Evolutionary conservation across 2,329 filamentous ascomycete species (phyloP).

Genomic region (Pseudogymnoascus sp.): DNA sequence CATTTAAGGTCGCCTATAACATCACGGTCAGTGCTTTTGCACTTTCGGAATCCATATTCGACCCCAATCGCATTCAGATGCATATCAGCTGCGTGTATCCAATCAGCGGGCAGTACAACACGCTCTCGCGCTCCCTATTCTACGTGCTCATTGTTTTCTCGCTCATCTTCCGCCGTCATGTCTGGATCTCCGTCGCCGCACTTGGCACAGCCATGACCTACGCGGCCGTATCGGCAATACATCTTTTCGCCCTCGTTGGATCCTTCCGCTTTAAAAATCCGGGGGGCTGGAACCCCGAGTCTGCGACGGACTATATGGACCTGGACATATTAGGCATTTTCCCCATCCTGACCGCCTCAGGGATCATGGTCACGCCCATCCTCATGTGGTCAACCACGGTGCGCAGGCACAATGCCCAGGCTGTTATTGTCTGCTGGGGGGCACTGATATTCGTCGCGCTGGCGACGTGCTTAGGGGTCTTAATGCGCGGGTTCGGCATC

Average conservation of each 20-base stretch:
- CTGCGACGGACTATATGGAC: neutral
- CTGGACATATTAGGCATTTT: constrained; percentile 11
- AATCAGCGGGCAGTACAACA: constrained; percentile 14
- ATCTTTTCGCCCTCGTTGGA: constrained; percentile 11
- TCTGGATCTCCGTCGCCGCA: constrained; percentile 13
- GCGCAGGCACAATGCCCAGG: constrained; percentile 10
- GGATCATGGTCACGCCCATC: constrained; percentile 14
- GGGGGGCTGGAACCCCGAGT: neutral
- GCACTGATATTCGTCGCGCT: constrained; percentile 3
- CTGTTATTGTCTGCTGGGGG: constrained; percentile 12
- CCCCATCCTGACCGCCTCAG: constrained; percentile 12
- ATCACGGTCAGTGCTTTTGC: neutral
- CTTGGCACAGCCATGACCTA: constrained; percentile 14
- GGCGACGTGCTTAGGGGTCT: constrained; percentile 10
- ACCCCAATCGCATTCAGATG: neutral
- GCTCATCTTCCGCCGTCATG: constrained; percentile 12
- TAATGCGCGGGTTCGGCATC: constrained; percentile 9
- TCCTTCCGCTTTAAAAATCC: neutral
- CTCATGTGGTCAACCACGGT: constrained; percentile 13
- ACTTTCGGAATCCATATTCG: neutral
- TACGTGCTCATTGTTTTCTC: constrained; percentile 13
- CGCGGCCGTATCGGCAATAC: constrained; percentile 8
- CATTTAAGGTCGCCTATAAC: neutral
- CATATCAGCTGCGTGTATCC: constrained; percentile 3
- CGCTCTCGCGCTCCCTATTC: constrained; percentile 9